phyloP scores from a whole-genome alignment of 495 filamentous ascomycete species.

The Cairneyella variabilis region DNA sequence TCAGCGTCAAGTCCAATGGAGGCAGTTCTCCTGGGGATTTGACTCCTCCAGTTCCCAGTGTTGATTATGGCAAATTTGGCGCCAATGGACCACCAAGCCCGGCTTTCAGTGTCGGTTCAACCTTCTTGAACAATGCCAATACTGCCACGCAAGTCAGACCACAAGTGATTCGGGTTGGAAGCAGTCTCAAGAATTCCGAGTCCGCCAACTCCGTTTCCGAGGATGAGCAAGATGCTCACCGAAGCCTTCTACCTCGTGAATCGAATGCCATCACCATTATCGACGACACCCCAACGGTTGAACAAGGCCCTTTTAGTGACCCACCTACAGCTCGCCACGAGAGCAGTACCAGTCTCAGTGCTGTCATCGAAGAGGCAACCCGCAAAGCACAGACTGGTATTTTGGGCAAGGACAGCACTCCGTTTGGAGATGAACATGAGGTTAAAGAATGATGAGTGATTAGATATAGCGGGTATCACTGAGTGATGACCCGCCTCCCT shows the following conservation, averaged over 20 bases:
- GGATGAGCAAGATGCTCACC: slow-evolving; percentile 29
- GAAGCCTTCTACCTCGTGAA: slow-evolving; percentile 19
- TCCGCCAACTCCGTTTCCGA: slow-evolving; percentile 28
- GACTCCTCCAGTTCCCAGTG: slow-evolving; percentile 51
- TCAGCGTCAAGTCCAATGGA: slow-evolving; percentile 73
- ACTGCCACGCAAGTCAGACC: slow-evolving; percentile 49
- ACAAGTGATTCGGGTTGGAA: slow-evolving; percentile 50
- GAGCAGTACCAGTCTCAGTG: slow-evolving; percentile 45
- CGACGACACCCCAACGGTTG: slow-evolving; percentile 42
- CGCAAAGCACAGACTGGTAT: slow-evolving; percentile 30
- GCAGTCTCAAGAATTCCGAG: slow-evolving; percentile 41
- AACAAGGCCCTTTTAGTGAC: slow-evolving; percentile 59
- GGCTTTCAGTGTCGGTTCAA: slow-evolving; percentile 60
- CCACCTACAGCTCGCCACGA: slow-evolving; percentile 32
- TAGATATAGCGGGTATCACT: not conserved
- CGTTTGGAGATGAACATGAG: slow-evolving; percentile 55
- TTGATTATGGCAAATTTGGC: slow-evolving; percentile 48
- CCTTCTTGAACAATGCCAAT: slow-evolving; percentile 58
- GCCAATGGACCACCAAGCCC: slow-evolving; percentile 39
- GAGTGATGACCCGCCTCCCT: not conserved
- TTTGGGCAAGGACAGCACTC: slow-evolving; percentile 37
- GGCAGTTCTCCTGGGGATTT: slow-evolving; percentile 39
- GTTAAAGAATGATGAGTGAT: slow-evolving; percentile 15
- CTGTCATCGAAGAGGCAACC: slow-evolving; percentile 48
- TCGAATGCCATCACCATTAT: slow-evolving; percentile 42